Evolutionary conservation across 164 flowering plant genomes (phyloP), one percentile per base, ranked within the genome.

Genomic region (Houttuynia cordata): DNA sequence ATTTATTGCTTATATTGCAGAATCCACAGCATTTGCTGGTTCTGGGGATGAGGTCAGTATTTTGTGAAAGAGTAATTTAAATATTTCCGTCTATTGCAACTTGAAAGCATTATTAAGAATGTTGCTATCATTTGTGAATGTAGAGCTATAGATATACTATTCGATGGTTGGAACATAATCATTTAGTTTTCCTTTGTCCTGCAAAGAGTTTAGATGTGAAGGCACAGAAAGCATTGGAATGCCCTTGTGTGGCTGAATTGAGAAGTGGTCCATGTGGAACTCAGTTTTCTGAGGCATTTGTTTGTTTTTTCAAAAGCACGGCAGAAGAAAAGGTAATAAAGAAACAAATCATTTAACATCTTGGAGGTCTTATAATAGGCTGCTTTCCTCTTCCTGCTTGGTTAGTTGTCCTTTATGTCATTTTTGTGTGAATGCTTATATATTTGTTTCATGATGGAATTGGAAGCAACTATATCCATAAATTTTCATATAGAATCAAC

Each of bases 301-400:
- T 83, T 30, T 89, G 98, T 72, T 92, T 85, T 67, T 75, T 89
- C 58, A 92, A 85, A 79, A 92, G 98, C 73, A 85, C 89, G n/a
- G 78, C 91, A 52, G 87, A 84, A 69, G 98, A 92, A 62, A 89
- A 92, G 92, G 98, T 89, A 80, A 62, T 8, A 5, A 10, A 17
- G 14, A 17, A 17, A 45, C 7, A 45, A 45, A 7, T 45, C 12
- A 12, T 45, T 3, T 45, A 30, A 30, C 37, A 6, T 30, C 37
- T 30, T 45, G 49, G 49, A 45, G 1, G 17, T 8, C 14, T 45
- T 45, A 12, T 45, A 12, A 8, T 17, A 10, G 14, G 14, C 17
- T 45, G 4, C 49, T 45, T 45, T 7, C 13, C 49, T 45, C 17
- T 45, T 45, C 17, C 49, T 2, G 2, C 2, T 20, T 53, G 18